These are phyloP conservation scores for Neopestalotiopsis sp. DNA, from an alignment of 2,329 filamentous ascomycete genomes.

Conservation along the genomic window DNA sequence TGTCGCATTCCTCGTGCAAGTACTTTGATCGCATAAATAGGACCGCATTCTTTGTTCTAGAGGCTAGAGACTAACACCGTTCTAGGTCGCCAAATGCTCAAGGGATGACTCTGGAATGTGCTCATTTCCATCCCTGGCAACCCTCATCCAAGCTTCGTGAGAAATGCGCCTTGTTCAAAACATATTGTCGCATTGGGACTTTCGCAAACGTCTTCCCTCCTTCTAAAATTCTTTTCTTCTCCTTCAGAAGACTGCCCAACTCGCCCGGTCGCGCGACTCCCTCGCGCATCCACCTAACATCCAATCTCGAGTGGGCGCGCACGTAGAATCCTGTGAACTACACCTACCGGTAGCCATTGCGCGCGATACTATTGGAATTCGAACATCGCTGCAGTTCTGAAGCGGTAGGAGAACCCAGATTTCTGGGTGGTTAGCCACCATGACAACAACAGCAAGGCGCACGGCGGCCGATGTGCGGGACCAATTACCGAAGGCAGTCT, in stretches of 20 bases:
- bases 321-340: neutral
- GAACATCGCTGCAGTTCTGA: neutral
- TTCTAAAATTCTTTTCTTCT: neutral
- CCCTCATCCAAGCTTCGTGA: neutral
- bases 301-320: neutral
- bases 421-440: neutral
- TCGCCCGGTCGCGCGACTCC: neutral
- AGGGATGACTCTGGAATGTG: conserved; percentile 15
- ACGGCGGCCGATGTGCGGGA: neutral
- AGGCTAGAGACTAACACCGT: neutral
- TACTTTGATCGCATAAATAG: neutral
- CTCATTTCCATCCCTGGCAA: conserved; percentile 8
- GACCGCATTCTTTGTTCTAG: conserved; percentile 9
- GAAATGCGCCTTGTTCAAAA: neutral
- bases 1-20: conserved; percentile 11
- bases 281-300: neutral
- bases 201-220: conserved; percentile 1
- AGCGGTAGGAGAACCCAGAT: neutral
- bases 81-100: neutral
- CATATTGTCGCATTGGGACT: conserved; percentile 6
- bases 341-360: neutral
- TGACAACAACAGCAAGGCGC: neutral
- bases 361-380: neutral
- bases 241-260: neutral
- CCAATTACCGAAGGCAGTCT: neutral